Base-by-base conservation (phyloP, 345 rosid species). In the Sonneratia alba region DNA sequence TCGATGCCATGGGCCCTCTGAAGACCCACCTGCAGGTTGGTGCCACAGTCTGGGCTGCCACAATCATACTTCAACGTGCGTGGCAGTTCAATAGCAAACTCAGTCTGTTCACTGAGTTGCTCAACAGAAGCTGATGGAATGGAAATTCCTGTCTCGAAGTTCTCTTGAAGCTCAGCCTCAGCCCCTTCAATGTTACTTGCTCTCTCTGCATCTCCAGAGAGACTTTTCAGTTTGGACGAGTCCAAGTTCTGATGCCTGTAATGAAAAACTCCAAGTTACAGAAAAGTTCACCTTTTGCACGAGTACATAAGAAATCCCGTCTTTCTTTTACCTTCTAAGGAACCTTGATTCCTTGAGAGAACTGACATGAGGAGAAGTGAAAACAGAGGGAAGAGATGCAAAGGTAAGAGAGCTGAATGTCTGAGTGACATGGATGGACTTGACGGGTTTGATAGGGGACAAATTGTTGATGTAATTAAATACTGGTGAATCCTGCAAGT, bases 371-470 rank as follows among this genome's bases (percentile, higher is more conserved):
- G 99, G 99, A 21, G 99, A 92, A 68, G 97, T 85, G 83, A 95
- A 95, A 69, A 95, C 83, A 55, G 97, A 85, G 3, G 97, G 97
- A 70, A 89, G 85, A 18, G 97, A 87, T 55, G 89, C 65, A 70
- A 95, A 87, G 74, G 87, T 86, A 3, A 92, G 83, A 0, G 97
- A 85, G 77, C 84, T 85, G 77, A 87, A 90, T 37, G 90, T 82
- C 79, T 90, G 99, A 51, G 87, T 66, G 69, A 84, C 71, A 71
- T 84, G 83, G 49, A 74, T 63, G n/a, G 99, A 89, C 78, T 84
- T 90, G 62, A 89, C 91, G 14, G 90, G 89, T 73, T 90, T 88
- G 82, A 95, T 95, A 11, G 99, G 99, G 77, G 99, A 95, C 51
- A 95, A 96, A 74, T 82, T 92, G 78, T 81, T 95, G 77, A 95